Conservation (phyloP, 148 eudicot genomes). For the Chenopodium formosanum region DNA sequence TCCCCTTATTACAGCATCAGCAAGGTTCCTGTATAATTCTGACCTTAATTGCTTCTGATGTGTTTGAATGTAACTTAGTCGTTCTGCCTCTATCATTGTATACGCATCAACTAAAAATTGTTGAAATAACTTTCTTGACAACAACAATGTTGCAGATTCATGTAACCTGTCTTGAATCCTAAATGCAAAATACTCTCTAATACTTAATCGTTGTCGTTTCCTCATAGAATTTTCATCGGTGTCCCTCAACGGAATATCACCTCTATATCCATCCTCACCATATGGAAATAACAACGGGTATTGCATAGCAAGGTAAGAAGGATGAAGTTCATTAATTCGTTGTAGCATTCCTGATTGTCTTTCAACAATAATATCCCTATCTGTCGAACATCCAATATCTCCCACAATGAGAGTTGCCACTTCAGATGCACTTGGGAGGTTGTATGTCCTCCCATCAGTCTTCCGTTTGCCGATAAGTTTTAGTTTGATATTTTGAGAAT, state of each 20-base stretch:
- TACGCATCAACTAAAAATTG: slow-evolving; percentile 4
- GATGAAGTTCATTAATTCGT: background rate
- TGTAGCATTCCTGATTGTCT: background rate
- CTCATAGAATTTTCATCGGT: background rate
- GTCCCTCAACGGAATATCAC: background rate
- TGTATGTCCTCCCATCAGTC: too few relatives aligned
- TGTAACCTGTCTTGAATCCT: background rate
- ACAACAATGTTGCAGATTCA: background rate
- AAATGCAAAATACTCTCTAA: slow-evolving; percentile 2
- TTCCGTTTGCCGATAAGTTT: too few relatives aligned
- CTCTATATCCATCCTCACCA: background rate
- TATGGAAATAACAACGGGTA: background rate
- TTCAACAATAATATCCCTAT: background rate
- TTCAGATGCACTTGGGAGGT: too few relatives aligned
- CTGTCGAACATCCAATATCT: background rate
- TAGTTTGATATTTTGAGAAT: too few relatives aligned
- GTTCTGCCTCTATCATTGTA: slow-evolving; percentile 1
- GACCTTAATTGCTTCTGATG: background rate
- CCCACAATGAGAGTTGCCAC: background rate
- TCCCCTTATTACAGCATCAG: background rate
- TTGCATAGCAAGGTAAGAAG: background rate
- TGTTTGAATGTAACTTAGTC: background rate
- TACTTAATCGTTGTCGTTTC: background rate
- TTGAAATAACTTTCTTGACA: background rate
- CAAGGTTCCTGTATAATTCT: background rate